Conservation (phyloP, 2,329 filamentous ascomycete species). For the Coleophoma crateriformis region DNA sequence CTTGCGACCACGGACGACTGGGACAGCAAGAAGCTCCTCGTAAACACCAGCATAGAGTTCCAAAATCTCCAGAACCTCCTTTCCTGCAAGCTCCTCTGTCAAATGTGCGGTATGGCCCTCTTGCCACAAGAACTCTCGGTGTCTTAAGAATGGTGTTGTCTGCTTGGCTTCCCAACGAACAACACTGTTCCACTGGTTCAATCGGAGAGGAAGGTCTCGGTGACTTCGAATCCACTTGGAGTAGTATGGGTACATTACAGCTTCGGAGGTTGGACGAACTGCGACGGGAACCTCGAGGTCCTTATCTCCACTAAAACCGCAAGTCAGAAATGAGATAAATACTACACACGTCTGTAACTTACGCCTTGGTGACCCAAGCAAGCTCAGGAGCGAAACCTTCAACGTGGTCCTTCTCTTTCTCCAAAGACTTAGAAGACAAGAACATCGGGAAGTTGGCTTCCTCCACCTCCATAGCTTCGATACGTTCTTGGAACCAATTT, state of each 20-base stretch:
- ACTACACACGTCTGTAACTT: constrained; percentile 28
- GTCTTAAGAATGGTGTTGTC: constrained; percentile 78
- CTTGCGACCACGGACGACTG: constrained; percentile 87
- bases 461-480: constrained; percentile 87
- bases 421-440: constrained; percentile 81
- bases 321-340: constrained; percentile 12
- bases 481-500: constrained; percentile 65
- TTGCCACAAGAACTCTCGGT: constrained; percentile 96
- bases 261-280: constrained; percentile 64
- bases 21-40: constrained; percentile 88
- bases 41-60: constrained; percentile 91
- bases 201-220: constrained; percentile 84
- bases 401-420: constrained; percentile 82
- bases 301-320: constrained; percentile 66
- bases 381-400: constrained; percentile 97
- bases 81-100: constrained; percentile 72
- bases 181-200: constrained; percentile 97
- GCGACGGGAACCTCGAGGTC: constrained; percentile 78
- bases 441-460: constrained; percentile 98
- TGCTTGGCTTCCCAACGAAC: constrained; percentile 98
- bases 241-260: constrained; percentile 94
- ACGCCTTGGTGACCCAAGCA: constrained; percentile 83
- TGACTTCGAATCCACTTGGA: constrained; percentile 96
- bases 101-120: constrained; percentile 80
- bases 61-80: constrained; percentile 88